A percentile compares a stretch with the other conserved stretches of the same genome.
phyloP scores from a whole-genome alignment of 805 yeast species.

The Barnettozyma wickerhamii region DNA sequence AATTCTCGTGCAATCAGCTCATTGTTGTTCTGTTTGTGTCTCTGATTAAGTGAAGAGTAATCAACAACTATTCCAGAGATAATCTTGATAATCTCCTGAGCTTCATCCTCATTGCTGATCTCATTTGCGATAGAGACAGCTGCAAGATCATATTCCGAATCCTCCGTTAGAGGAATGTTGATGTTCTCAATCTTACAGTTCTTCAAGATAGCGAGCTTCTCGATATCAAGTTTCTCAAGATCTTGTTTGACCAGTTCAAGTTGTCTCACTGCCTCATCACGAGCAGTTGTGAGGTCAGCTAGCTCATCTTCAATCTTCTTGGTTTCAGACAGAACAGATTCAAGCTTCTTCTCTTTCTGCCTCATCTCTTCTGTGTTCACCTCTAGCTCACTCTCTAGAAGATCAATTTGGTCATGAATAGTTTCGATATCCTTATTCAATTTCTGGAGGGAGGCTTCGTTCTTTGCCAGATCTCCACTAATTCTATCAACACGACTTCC shows the following conservation, averaged over 20 bases:
- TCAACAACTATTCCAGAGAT: constrained; percentile 52
- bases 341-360: constrained; percentile 29
- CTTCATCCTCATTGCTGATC: constrained; percentile 44
- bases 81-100: constrained; percentile 29
- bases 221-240: constrained; percentile 48
- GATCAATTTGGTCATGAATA: constrained; percentile 31
- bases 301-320: constrained; percentile 46
- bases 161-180: constrained; percentile 47
- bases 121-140: constrained; percentile 25
- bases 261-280: constrained; percentile 30
- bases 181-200: constrained; percentile 73
- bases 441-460: constrained; percentile 31
- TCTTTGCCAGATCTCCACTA: constrained; percentile 32
- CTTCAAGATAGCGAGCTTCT: constrained; percentile 55
- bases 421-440: constrained; percentile 31
- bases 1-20: constrained; percentile 30
- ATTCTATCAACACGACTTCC: constrained; percentile 41
- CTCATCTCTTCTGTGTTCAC: constrained; percentile 32
- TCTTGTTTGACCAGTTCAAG: constrained; percentile 45
- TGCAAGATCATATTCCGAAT: constrained; percentile 4
- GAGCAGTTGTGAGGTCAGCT: constrained; percentile 29
- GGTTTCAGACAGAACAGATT: constrained; percentile 29
- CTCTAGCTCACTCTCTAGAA: constrained; percentile 38
- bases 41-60: constrained; percentile 41
- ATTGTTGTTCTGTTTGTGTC: constrained; percentile 35